Evolutionary conservation across 768 basidiomycete genomes (phyloP), one percentile per base, ranked within the genome.

Genomic region (Boletales sp.): DNA sequence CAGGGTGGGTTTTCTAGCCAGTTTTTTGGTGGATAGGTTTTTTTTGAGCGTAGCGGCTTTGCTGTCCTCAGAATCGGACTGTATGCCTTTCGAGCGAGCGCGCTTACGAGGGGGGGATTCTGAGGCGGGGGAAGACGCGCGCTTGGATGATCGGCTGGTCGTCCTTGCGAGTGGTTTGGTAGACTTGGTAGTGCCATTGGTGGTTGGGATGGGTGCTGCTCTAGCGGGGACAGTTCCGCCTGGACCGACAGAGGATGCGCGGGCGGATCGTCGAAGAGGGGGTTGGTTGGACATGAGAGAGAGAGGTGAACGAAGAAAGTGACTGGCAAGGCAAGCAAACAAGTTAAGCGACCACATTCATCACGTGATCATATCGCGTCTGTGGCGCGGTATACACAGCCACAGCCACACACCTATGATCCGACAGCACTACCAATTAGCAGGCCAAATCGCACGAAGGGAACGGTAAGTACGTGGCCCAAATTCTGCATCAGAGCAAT

Each of bases 201-300:
- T 32, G 52, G 68, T 50, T 57, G 66, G 53, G 15, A 65, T 43
- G 40, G 68, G 60, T 2, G 69, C 65, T n/a, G 67, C 69, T 54
- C 68, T 50, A 0, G 69, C 56, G 3, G 44, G 49, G 0, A 30
- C 56, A 4, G 55, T 52, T 5, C 68, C 68, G 14, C 63, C 54
- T 5, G 74, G 71, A 46, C 74, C 77, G 6, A 72, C 65, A 7
- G 81, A 78, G 30, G 77, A 57, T 3, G 81, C 76, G 25, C 82
- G 73, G 36, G 80, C 68, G 28, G 81, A 79, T 40, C 81, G 78
- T 61, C 81, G 73, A 33, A 74, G 75, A 53, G 77, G 68, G 1
- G 55, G 63, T 13, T 65, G 65, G 46, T 28, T 49, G 44, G 68
- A 60, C 65, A 72, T 68, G 59, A 34, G 33, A 34, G 33, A 34